Conservation (phyloP, 1,284 basidiomycete genomes). For the Melampsora larici-populina region DNA sequence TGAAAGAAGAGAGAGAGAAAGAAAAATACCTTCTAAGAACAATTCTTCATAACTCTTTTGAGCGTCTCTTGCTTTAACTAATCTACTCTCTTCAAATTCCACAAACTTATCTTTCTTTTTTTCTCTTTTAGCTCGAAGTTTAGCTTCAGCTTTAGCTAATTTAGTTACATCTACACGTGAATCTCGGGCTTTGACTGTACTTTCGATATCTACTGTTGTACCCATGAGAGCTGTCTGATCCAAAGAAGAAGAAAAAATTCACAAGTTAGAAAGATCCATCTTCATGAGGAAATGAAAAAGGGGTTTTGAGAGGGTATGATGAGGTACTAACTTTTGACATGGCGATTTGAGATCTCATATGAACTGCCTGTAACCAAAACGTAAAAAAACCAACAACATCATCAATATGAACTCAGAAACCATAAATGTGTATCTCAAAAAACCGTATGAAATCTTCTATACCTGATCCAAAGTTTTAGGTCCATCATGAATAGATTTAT, state of each 20-base stretch:
- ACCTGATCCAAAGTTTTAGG: slow-evolving; percentile 53
- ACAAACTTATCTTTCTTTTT: slow-evolving; percentile 66
- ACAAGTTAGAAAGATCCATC: slow-evolving; percentile 64
- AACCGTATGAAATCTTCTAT: slow-evolving; percentile 47
- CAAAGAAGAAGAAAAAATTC: neutral
- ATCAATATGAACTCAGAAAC: neutral
- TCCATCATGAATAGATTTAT: slow-evolving; percentile 51
- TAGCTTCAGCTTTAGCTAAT: slow-evolving; percentile 96
- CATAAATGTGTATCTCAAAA: neutral
- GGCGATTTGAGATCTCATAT: slow-evolving; percentile 73
- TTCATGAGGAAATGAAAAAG: slow-evolving; percentile 50
- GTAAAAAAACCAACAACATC: neutral
- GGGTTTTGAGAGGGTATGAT: slow-evolving; percentile 51
- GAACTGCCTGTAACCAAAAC: slow-evolving; percentile 66
- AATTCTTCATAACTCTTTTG: slow-evolving; percentile 60
- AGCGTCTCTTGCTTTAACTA: slow-evolving; percentile 86
- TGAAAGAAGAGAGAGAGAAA: slow-evolving; percentile 2
- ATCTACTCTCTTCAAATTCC: slow-evolving; percentile 88
- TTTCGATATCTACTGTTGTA: slow-evolving; percentile 87
- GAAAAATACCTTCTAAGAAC: slow-evolving; percentile 27
- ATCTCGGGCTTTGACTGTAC: slow-evolving; percentile 67
- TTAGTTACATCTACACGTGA: slow-evolving; percentile 97
- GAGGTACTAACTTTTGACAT: slow-evolving; percentile 52
- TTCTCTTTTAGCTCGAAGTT: slow-evolving; percentile 95
- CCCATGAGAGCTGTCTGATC: slow-evolving; percentile 68